phyloP scores from a whole-genome alignment of 2,329 filamentous ascomycete genomes.

The Sclerotiophoma versabilis region DNA sequence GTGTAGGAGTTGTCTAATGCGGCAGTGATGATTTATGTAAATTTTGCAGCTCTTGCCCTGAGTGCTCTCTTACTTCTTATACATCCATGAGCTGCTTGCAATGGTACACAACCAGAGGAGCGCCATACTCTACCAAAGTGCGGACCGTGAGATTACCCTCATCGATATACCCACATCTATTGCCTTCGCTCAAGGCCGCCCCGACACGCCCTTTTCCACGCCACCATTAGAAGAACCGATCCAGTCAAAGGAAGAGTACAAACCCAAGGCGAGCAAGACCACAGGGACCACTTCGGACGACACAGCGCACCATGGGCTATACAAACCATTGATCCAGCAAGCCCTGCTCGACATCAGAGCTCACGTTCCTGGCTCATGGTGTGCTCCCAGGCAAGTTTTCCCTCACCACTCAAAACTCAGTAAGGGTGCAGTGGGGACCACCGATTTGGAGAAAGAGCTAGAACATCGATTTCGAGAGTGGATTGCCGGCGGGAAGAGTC shows the following conservation, averaged over 20 bases:
- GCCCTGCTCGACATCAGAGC: slow-evolving; percentile 48
- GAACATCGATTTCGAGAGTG: slow-evolving; percentile 40
- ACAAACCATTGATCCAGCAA: slow-evolving; percentile 47
- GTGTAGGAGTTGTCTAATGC: background rate
- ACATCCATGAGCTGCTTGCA: background rate
- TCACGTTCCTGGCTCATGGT: slow-evolving; percentile 37
- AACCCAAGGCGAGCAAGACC: slow-evolving; percentile 60
- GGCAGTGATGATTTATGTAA: background rate
- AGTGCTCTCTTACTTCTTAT: background rate
- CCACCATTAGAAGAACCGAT: slow-evolving; percentile 57
- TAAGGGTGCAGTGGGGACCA: slow-evolving; percentile 25
- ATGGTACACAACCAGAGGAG: slow-evolving; percentile 7
- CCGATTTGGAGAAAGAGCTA: slow-evolving; percentile 39
- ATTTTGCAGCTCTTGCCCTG: background rate
- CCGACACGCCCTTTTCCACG: slow-evolving; percentile 56
- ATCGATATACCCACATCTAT: slow-evolving; percentile 76
- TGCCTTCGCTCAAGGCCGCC: slow-evolving; percentile 67
- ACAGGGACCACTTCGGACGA: slow-evolving; percentile 49
- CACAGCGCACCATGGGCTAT: slow-evolving; percentile 45
- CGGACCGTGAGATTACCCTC: slow-evolving; percentile 60
- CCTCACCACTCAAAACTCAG: slow-evolving; percentile 23
- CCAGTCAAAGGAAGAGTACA: slow-evolving; percentile 55
- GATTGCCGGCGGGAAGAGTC: slow-evolving; percentile 32
- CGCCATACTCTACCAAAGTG: slow-evolving; percentile 62
- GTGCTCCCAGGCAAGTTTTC: slow-evolving; percentile 33